phyloP scores from a whole-genome alignment of 2,329 filamentous ascomycete species.

The Xylariaceae sp. region DNA sequence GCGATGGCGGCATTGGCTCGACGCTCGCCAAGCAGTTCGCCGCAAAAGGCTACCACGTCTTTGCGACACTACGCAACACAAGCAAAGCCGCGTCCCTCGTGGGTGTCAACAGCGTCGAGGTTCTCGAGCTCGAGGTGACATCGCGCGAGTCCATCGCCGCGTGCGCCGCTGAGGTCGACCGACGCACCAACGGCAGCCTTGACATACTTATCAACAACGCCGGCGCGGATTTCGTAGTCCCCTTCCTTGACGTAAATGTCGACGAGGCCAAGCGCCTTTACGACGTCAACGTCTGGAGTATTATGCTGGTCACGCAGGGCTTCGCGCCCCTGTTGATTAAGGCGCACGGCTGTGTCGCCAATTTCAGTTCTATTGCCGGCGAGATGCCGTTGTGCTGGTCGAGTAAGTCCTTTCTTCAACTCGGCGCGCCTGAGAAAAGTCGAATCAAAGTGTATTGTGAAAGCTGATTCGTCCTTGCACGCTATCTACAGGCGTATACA shows the following conservation, averaged over 20 bases:
- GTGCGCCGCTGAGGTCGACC: background rate
- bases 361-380: background rate
- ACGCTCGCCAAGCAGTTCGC: background rate
- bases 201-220: conserved; percentile 25
- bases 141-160: background rate
- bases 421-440: too few species aligned
- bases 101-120: background rate
- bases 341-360: too few species aligned
- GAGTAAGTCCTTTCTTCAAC: background rate
- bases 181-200: background rate
- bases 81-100: background rate
- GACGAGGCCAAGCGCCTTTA: conserved; percentile 5
- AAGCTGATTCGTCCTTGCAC: too few species aligned
- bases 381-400: conserved; percentile 4
- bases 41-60: conserved; percentile 6
- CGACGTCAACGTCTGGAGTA: conserved; percentile 19
- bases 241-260: conserved; percentile 16
- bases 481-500: conserved; percentile 4
- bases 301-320: too few species aligned
- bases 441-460: too few species aligned
- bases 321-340: too few species aligned
- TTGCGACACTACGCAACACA: conserved; percentile 8
- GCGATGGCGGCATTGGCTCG: conserved; percentile 15
- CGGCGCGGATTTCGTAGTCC: conserved; percentile 10
- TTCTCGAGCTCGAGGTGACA: conserved; percentile 7